Evolutionary conservation across 139 green algal species (phyloP).

Genomic region (Chlorella sorokiniana): DNA sequence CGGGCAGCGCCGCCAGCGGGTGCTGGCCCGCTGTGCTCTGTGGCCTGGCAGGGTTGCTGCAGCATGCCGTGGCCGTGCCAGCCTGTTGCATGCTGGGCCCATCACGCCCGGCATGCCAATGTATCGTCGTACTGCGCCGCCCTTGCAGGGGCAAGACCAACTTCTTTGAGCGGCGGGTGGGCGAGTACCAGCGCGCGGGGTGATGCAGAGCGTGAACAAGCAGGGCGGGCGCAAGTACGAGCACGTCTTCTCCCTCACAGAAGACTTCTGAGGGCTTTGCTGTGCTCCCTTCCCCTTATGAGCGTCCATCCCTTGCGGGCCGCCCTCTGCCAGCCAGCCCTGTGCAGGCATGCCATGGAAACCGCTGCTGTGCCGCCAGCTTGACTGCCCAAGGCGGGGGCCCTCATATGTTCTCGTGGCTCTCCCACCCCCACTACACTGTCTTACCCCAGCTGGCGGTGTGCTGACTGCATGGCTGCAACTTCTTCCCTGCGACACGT

Average conservation of each 20-base stretch:
- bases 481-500: background rate
- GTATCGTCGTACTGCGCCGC: background rate
- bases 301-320: background rate
- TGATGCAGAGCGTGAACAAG: slow-evolving; percentile 67
- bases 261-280: slow-evolving; percentile 59
- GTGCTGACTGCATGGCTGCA: background rate
- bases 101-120: background rate
- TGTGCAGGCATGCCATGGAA: background rate
- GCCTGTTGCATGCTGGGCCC: no score
- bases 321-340: background rate
- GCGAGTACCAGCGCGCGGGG: slow-evolving; percentile 84
- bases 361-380: background rate
- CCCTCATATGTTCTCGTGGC: no score
- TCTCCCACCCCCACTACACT: no score
- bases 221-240: slow-evolving; percentile 22
- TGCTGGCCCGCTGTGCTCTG: background rate
- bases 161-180: slow-evolving; percentile 88
- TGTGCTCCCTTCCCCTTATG: background rate
- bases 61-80: no score
- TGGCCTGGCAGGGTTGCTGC: background rate
- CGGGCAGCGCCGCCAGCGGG: background rate
- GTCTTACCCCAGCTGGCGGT: background rate
- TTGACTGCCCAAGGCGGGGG: no score
- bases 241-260: slow-evolving; percentile 59
- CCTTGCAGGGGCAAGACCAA: slow-evolving; percentile 74